A percentile compares a stretch with the other conserved stretches of the same genome.
phyloP scores from a whole-genome alignment of 495 filamentous ascomycete species.

The Pseudotulostoma volvatum region DNA sequence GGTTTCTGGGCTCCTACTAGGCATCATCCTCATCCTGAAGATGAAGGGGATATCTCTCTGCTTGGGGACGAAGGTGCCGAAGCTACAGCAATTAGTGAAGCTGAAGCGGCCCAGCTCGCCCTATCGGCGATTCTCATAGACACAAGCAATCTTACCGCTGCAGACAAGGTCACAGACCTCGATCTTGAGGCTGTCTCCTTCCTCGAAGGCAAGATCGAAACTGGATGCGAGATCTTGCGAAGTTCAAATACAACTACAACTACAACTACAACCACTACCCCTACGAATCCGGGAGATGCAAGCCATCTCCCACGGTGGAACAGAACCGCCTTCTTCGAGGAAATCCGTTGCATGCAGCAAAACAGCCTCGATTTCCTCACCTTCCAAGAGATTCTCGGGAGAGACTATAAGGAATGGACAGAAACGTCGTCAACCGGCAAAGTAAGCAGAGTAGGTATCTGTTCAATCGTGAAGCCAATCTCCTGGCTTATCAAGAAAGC shows the following conservation, averaged over 20 bases:
- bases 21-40: slow-evolving; percentile 6
- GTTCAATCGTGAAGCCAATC: slow-evolving; percentile 52
- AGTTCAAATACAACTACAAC: too few species aligned
- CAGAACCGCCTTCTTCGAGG: slow-evolving; percentile 40
- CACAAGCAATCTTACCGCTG: slow-evolving; percentile 53
- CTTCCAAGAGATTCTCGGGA: slow-evolving; percentile 59
- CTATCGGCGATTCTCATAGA: slow-evolving; percentile 74
- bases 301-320: slow-evolving; percentile 32
- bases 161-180: slow-evolving; percentile 54
- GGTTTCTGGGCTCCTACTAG: slow-evolving; percentile 41
- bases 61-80: slow-evolving; percentile 2
- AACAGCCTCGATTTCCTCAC: slow-evolving; percentile 47
- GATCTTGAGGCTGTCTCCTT: slow-evolving; percentile 51
- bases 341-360: slow-evolving; percentile 50
- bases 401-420: slow-evolving; percentile 87
- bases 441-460: slow-evolving; percentile 46
- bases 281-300: slow-evolving; percentile 2
- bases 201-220: slow-evolving; percentile 37
- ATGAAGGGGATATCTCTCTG: background rate
- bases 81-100: slow-evolving; percentile 16
- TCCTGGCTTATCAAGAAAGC: slow-evolving; percentile 44
- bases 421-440: slow-evolving; percentile 25
- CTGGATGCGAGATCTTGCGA: slow-evolving; percentile 2
- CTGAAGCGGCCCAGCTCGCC: slow-evolving; percentile 56
- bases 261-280: too few species aligned